phyloP scores from a whole-genome alignment of 192 early-diverging fungal genomes.

The Fimicolochytrium jonesii region DNA sequence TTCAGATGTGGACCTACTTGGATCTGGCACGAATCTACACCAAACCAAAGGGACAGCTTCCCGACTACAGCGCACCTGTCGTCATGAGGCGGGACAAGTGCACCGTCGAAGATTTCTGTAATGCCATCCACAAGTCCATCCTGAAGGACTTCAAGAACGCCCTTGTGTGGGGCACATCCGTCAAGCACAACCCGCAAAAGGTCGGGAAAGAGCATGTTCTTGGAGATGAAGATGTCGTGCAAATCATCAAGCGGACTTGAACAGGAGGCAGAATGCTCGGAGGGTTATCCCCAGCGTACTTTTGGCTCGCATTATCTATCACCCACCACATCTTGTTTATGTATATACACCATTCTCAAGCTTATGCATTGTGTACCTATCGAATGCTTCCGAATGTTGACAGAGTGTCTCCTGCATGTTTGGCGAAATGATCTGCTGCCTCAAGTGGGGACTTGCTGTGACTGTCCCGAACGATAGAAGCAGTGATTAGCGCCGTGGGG shows the following conservation, averaged over 20 bases:
- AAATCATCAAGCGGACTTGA: constrained; percentile 46
- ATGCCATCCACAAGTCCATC: constrained; percentile 93
- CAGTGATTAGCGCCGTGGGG: no score
- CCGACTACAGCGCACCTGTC: constrained; percentile 91
- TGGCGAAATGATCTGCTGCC: no score
- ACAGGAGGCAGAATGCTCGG: not conserved
- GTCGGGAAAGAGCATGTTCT: constrained; percentile 91
- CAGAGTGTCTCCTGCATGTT: no score
- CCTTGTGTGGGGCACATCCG: constrained; percentile 91
- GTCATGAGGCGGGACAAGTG: constrained; percentile 70
- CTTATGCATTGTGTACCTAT: no score
- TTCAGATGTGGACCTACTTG: constrained; percentile 61
- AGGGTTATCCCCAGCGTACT: no score
- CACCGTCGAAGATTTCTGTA: constrained; percentile 89
- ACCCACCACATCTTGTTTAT: not conserved
- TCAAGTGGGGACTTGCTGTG: no score
- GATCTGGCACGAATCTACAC: constrained; percentile 78
- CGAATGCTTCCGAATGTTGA: no score
- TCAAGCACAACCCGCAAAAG: constrained; percentile 97
- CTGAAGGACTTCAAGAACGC: constrained; percentile 88
- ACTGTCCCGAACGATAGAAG: no score
- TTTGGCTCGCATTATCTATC: not conserved
- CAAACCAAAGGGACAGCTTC: constrained; percentile 87
- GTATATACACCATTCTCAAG: no score
- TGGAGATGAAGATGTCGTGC: constrained; percentile 95